Evolutionary conservation across 768 basidiomycete species (phyloP).

Genomic region (Pleurotus citrinopileatus): DNA sequence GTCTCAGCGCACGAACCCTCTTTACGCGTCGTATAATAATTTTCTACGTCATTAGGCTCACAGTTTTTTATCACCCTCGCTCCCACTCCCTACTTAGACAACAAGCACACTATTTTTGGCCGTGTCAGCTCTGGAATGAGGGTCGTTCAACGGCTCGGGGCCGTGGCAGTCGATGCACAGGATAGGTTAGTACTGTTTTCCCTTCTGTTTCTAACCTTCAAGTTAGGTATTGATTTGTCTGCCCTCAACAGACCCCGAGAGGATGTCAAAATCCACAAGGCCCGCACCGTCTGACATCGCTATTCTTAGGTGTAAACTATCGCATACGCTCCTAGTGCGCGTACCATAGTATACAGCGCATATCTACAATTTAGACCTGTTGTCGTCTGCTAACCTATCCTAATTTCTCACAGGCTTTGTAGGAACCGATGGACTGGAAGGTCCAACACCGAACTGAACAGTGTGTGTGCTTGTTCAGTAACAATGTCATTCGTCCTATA

Average conservation of each 20-base stretch:
- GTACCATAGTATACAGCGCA: neutral
- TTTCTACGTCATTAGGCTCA: slow-evolving; percentile 85
- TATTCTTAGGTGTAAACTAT: neutral
- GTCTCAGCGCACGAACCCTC: slow-evolving; percentile 13
- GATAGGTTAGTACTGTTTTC: slow-evolving; percentile 59
- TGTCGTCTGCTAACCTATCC: neutral
- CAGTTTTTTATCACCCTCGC: slow-evolving; percentile 91
- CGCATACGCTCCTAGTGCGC: neutral
- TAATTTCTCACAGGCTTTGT: slow-evolving; percentile 1
- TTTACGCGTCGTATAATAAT: slow-evolving; percentile 51
- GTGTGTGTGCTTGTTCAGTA: slow-evolving; percentile 3
- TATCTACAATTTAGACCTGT: neutral
- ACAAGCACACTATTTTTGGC: slow-evolving; percentile 88
- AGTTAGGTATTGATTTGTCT: slow-evolving; percentile 5
- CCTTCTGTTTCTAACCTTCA: neutral
- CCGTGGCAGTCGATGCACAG: slow-evolving; percentile 85
- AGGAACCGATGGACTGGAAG: neutral
- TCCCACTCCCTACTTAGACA: slow-evolving; percentile 82
- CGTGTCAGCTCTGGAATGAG: slow-evolving; percentile 90
- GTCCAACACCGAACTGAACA: neutral
- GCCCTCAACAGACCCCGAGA: slow-evolving; percentile 51
- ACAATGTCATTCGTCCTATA: neutral
- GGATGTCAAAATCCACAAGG: slow-evolving; percentile 90
- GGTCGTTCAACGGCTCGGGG: slow-evolving; percentile 87
- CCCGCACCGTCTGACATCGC: slow-evolving; percentile 31